Conservation (phyloP, 371 early-diverging fungal genomes). For the Mortierella polycephala region DNA sequence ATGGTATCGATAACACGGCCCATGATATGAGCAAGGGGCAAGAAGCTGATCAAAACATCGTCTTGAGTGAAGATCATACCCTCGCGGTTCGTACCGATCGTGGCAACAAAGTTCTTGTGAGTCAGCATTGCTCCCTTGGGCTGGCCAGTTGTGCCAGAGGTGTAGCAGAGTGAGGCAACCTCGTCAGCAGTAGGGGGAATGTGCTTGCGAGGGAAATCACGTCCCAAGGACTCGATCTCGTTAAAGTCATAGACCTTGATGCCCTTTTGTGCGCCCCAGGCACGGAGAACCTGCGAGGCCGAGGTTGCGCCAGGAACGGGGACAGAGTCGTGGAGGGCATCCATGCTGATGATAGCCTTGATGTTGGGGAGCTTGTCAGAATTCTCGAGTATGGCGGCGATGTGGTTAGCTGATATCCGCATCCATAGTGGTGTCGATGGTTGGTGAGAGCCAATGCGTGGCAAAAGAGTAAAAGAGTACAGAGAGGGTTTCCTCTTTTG, state of each 20-base stretch:
- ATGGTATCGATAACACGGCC: slow-evolving; percentile 60
- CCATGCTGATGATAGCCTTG: slow-evolving; percentile 85
- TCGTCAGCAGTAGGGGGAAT: slow-evolving; percentile 48
- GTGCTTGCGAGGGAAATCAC: slow-evolving; percentile 61
- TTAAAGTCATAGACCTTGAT: slow-evolving; percentile 65
- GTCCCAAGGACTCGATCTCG: slow-evolving; percentile 76
- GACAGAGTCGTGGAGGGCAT: slow-evolving; percentile 65
- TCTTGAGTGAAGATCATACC: slow-evolving; percentile 58
- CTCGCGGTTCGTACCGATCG: slow-evolving; percentile 60
- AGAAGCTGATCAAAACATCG: slow-evolving; percentile 64
- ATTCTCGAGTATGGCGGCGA: slow-evolving; percentile 71
- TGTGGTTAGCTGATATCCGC: slow-evolving; percentile 61
- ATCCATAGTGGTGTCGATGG: background rate
- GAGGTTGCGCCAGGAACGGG: slow-evolving; percentile 56
- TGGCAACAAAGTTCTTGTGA: slow-evolving; percentile 64
- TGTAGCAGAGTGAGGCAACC: slow-evolving; percentile 95
- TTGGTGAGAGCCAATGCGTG: background rate
- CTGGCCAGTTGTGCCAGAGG: slow-evolving; percentile 88
- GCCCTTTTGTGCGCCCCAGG: slow-evolving; percentile 64
- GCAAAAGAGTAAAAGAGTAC: background rate
- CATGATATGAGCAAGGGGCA: slow-evolving; percentile 87
- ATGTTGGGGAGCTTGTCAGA: slow-evolving; percentile 66
- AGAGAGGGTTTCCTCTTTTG: background rate
- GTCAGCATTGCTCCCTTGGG: slow-evolving; percentile 78
- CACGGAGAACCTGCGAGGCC: slow-evolving; percentile 58